Evolutionary conservation across 2,329 filamentous ascomycete species (phyloP).

Genomic region (Ophiostoma montium): DNA sequence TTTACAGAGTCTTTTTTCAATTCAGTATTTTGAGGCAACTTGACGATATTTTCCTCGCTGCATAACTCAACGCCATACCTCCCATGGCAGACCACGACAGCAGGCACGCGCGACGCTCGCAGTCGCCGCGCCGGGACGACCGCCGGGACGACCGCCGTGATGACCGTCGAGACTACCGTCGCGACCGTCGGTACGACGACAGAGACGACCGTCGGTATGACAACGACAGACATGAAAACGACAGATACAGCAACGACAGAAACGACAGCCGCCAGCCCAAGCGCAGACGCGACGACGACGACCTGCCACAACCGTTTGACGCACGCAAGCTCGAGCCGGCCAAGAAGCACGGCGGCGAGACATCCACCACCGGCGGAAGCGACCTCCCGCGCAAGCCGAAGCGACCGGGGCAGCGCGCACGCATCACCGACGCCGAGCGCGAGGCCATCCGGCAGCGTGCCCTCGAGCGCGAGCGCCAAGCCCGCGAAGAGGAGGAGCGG

Average conservation of each 20-base stretch:
- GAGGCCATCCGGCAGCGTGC: slow-evolving; percentile 51
- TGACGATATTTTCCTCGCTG: no score
- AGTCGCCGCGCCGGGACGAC: slow-evolving; percentile 2
- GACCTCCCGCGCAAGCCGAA: slow-evolving; percentile 51
- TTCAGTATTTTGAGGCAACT: no score
- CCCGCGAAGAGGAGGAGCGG: slow-evolving; percentile 22
- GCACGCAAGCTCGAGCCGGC: slow-evolving; percentile 42
- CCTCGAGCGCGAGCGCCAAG: slow-evolving; percentile 37
- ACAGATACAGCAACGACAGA: neutral
- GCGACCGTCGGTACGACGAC: neutral
- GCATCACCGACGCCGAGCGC: slow-evolving; percentile 52
- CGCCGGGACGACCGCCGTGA: neutral
- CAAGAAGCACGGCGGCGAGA: slow-evolving; percentile 33
- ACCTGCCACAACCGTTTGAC: slow-evolving; percentile 47
- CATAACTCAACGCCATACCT: no score
- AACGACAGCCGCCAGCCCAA: neutral
- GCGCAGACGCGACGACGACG: slow-evolving; percentile 18
- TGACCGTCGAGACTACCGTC: neutral
- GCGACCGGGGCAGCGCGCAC: slow-evolving; percentile 50
- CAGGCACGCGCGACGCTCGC: slow-evolving; percentile 1
- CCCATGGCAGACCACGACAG: neutral
- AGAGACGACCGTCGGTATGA: slow-evolving; percentile 1
- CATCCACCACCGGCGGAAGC: slow-evolving; percentile 12
- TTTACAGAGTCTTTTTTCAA: no score
- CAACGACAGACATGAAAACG: neutral